A percentile compares a stretch with the other conserved stretches of the same genome.
These are phyloP conservation scores for Plasmodium relictum DNA, from an alignment of 169 alveolate species.

Conservation along the genomic window DNA sequence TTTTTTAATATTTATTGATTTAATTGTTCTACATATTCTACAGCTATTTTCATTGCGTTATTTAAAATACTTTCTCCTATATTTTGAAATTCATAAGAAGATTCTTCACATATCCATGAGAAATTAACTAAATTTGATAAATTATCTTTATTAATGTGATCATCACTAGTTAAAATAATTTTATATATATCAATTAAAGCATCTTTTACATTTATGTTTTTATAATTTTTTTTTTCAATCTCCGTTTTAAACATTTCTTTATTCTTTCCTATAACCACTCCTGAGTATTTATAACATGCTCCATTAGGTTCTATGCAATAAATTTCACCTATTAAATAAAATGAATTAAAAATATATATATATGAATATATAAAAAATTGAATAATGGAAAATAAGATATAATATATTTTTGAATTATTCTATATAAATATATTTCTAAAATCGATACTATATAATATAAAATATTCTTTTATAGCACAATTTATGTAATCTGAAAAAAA, in stretches of 20 bases:
- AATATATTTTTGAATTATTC: no score
- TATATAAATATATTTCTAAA: not conserved
- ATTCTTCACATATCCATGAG: conserved; percentile 64
- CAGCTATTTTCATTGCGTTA: conserved; percentile 25
- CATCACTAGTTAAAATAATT: conserved; percentile 47
- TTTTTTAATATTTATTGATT: conserved; percentile 10
- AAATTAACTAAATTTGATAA: conserved; percentile 34
- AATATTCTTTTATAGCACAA: not conserved
- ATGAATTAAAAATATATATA: not conserved
- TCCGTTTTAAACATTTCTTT: conserved; percentile 94
- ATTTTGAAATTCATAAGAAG: conserved; percentile 40
- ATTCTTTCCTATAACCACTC: conserved; percentile 96
- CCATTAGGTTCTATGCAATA: conserved; percentile 95
- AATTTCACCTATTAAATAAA: conserved; percentile 86
- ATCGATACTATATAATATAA: not conserved
- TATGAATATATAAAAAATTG: not conserved
- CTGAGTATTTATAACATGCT: conserved; percentile 92
- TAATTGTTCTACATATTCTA: conserved; percentile 41
- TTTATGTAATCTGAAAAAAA: no score
- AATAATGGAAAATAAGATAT: not conserved
- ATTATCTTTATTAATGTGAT: conserved; percentile 58
- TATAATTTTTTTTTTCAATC: conserved; percentile 89
- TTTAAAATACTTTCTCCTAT: conserved; percentile 17
- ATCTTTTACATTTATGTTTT: conserved; percentile 76
- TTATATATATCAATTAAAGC: conserved; percentile 63